These are phyloP conservation scores for Echinosophora koreensis DNA, from an alignment of 306 rosid species.

Conservation along the genomic window DNA sequence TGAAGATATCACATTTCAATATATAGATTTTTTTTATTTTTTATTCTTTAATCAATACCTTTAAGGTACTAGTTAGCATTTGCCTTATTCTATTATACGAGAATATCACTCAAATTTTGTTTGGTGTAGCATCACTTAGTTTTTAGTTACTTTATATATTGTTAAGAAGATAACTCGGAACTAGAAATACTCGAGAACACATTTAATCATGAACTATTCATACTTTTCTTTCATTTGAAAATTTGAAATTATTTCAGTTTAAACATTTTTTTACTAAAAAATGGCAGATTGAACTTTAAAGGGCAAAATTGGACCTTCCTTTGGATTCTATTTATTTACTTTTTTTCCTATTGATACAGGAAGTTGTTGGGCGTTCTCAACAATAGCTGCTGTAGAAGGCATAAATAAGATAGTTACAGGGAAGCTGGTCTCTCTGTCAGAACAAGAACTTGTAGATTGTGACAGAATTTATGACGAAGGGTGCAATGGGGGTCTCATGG, in stretches of 20 bases:
- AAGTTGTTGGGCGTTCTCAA: constrained; percentile 97
- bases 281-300: constrained; percentile 23
- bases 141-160: neutral
- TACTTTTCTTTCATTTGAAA: neutral
- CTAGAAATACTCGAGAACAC: neutral
- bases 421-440: constrained; percentile 76
- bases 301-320: neutral
- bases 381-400: constrained; percentile 87
- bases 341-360: constrained; percentile 50
- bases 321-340: neutral
- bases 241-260: neutral
- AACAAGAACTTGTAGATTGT: constrained; percentile 93
- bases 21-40: too few relatives aligned
- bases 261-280: neutral
- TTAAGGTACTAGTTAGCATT: too few relatives aligned
- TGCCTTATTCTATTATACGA: too few relatives aligned
- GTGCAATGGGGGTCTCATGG: constrained; percentile 93
- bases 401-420: constrained; percentile 81
- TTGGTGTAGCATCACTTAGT: too few relatives aligned
- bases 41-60: too few relatives aligned
- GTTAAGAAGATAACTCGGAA: neutral
- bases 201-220: neutral
- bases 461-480: constrained; percentile 73
- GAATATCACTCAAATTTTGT: too few relatives aligned
- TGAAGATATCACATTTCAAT: too few relatives aligned